These are phyloP conservation scores for Blastobotrys chiropterorum DNA, from an alignment of 805 yeast species.

Conservation along the genomic window DNA sequence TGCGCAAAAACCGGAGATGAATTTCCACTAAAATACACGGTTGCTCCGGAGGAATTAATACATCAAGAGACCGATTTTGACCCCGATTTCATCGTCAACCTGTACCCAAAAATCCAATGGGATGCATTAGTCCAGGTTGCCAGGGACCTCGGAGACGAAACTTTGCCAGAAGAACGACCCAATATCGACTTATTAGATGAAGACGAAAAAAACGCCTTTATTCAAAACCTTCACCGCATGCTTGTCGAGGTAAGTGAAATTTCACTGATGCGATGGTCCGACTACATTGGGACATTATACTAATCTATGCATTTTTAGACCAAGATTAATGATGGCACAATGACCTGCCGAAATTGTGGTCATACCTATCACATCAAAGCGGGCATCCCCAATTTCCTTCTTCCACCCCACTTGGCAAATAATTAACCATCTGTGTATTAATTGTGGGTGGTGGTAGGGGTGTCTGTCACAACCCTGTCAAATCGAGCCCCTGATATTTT, in stretches of 20 bases:
- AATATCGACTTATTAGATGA: not conserved
- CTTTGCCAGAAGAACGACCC: conserved; percentile 31
- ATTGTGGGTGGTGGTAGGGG: too few relatives aligned
- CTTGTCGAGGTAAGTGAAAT: conserved; percentile 48
- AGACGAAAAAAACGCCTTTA: conserved; percentile 32
- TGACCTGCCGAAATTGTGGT: conserved; percentile 81
- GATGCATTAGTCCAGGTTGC: conserved; percentile 74
- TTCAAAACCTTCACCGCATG: conserved; percentile 70
- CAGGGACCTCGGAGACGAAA: conserved; percentile 41
- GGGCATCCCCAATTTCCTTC: conserved; percentile 85
- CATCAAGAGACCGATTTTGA: conserved; percentile 76
- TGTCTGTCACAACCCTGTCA: too few relatives aligned
- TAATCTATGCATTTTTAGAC: conserved; percentile 40
- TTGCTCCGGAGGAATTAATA: conserved; percentile 65
- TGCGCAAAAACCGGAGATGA: conserved; percentile 71
- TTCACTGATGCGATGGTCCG: too few relatives aligned
- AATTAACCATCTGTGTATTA: too few relatives aligned
- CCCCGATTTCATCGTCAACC: conserved; percentile 68
- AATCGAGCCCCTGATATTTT: too few relatives aligned
- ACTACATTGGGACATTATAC: too few relatives aligned
- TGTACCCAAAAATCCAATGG: conserved; percentile 86
- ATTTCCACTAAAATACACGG: conserved; percentile 73
- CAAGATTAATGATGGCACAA: conserved; percentile 77
- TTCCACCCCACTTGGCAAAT: conserved; percentile 85
- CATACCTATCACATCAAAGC: conserved; percentile 87